Percentiles rank a stretch among this genome's conserved stretches.
These are phyloP conservation scores for Eutrema yunnanense DNA, from an alignment of 345 rosid genomes.

Conservation along the genomic window DNA sequence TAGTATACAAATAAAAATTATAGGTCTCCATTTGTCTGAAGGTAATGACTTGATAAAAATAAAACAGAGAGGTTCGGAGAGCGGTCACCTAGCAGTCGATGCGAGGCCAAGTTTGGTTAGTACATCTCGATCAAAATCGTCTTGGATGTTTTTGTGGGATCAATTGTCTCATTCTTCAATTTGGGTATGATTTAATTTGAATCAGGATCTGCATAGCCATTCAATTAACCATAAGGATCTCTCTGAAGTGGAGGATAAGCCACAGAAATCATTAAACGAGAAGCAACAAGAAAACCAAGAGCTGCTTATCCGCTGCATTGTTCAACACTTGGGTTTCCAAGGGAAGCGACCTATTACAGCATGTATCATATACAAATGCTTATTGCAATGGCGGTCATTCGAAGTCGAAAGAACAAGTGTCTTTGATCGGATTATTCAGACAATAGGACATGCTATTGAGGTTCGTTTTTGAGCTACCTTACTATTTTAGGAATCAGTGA, in stretches of 20 bases:
- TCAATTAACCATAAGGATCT: constrained; percentile 61
- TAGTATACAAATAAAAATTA: background rate
- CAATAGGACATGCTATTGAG: constrained; percentile 83
- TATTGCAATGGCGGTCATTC: constrained; percentile 93
- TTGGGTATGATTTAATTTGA: background rate
- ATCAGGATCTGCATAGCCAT: constrained; percentile 64
- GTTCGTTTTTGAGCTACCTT: constrained; percentile 25
- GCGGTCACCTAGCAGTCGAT: constrained; percentile 56
- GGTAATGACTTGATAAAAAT: background rate
- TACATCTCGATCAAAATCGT: background rate
- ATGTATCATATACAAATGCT: constrained; percentile 85
- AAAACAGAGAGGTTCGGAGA: constrained; percentile 62
- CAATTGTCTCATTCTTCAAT: background rate
- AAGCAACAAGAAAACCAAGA: constrained; percentile 96
- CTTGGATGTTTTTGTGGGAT: too few relatives aligned
- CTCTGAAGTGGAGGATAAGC: constrained; percentile 67
- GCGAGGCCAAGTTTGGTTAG: constrained; percentile 48
- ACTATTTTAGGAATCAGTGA: background rate
- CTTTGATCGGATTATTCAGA: constrained; percentile 84
- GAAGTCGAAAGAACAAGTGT: constrained; percentile 93
- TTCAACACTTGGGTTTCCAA: constrained; percentile 77
- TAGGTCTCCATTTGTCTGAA: background rate
- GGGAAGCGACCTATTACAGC: constrained; percentile 78
- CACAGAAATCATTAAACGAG: constrained; percentile 79
- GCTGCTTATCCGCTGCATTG: constrained; percentile 82